Base-by-base conservation (phyloP, 1,139 yeast species). In the Saccharomyces hybrid region DNA sequence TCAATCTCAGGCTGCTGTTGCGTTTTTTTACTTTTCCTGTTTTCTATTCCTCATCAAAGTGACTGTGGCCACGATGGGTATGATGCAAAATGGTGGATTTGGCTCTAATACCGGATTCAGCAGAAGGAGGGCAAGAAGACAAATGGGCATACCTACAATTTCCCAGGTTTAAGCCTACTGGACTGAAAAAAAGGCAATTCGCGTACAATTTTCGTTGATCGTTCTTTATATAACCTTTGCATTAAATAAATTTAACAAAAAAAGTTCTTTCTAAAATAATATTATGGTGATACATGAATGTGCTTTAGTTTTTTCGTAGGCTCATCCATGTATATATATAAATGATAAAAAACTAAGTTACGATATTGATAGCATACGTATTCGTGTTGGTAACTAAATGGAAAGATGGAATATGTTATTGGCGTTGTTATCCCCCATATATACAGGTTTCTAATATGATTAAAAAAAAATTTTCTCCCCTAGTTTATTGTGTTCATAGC, bases 1-100 rank as follows among this genome's bases (percentile, higher is more conserved):
- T 80, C 84, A 88, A 78, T 93, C 96, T 57, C 98, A 93, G 79
- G 96, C 96, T 60, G 76, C 88, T 44, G 81, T 81, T 65, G 96
- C 96, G 59, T 93, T 93, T 85, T 81, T 90, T 69, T 93, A 83
- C 85, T 84, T 93, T 73, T 79, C 95, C 58, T 83, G 86, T 78
- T 83, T 84, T 70, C 75, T 85, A 71, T 86, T 88, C 71, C 74
- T 89, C 63, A 87, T 80, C 67, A 81, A 91, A 59, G 71, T 83
- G 60, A 78, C 79, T 58, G 78, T 88, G 75, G 83, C 93, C 60
- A 66, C 78, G 60, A 64, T 83, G 60, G 75, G 80, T 57, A 77
- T 87, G 58, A 53, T 79, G 68, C 77, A 78, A 72, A 85, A 88
- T 65, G 97, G 97, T 61, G 81, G 87, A 66, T 85, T 89, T 69